Conservation (phyloP, 2,329 filamentous ascomycete species). For the Hypoxylon sp. region DNA sequence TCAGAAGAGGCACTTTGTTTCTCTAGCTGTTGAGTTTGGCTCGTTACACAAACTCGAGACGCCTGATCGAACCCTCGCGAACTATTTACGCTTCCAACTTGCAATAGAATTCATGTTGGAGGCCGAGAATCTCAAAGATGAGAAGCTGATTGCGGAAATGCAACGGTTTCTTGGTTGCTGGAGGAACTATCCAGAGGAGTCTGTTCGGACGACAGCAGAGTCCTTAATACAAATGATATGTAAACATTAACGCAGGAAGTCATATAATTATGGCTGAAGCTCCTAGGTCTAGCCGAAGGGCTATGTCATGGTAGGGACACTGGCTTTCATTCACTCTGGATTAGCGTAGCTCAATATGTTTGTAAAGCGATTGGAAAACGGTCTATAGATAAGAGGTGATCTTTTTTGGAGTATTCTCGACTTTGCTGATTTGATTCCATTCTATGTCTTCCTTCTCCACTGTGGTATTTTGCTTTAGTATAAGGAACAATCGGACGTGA, state of each 20-base stretch:
- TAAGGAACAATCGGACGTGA: neutral
- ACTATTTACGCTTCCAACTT: constrained; percentile 24
- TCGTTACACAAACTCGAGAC: neutral
- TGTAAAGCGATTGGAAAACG: neutral
- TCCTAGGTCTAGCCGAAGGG: neutral
- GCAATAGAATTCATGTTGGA: constrained; percentile 1
- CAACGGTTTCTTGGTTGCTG: neutral
- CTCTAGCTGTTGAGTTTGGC: constrained; percentile 17
- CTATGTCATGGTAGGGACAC: neutral
- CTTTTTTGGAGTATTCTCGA: neutral
- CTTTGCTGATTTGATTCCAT: too few relatives aligned
- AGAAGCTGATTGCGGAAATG: neutral
- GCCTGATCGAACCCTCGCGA: neutral
- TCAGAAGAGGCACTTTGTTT: neutral
- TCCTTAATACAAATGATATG: neutral
- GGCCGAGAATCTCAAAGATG: neutral
- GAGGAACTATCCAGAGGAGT: neutral
- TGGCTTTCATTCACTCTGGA: neutral
- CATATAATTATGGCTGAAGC: neutral
- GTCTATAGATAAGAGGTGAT: neutral
- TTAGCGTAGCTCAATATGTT: neutral
- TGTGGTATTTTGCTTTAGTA: neutral
- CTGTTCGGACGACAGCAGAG: neutral
- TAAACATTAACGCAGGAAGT: neutral
- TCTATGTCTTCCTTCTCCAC: neutral